Conservation (phyloP, 257 asterid species). For the Echites panduratus region DNA sequence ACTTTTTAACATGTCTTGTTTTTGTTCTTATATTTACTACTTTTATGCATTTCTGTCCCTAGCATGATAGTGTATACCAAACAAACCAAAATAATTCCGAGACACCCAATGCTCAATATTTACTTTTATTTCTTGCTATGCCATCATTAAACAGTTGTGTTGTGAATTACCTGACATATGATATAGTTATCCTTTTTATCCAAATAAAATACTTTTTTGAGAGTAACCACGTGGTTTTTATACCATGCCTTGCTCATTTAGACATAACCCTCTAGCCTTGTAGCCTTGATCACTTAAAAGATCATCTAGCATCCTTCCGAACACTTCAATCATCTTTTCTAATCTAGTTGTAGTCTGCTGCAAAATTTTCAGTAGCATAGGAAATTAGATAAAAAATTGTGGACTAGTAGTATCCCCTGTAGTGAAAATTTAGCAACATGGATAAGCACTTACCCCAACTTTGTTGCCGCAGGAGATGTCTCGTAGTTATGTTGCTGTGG, state of each 20-base stretch:
- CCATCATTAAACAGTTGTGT: conserved; percentile 17
- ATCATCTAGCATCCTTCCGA: conserved; percentile 1
- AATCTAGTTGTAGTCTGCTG: conserved; percentile 21
- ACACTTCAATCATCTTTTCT: conserved; percentile 4
- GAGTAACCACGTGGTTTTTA: conserved; percentile 11
- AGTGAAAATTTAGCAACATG: background rate
- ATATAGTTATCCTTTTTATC: conserved; percentile 5
- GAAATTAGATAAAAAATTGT: background rate
- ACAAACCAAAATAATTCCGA: conserved; percentile 9
- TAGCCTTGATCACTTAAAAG: conserved; percentile 16
- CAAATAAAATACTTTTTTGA: conserved; percentile 13
- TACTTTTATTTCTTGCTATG: conserved; percentile 23
- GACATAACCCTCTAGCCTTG: conserved; percentile 13
- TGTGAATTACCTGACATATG: conserved; percentile 22
- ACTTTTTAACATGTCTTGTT: conserved; percentile 2
- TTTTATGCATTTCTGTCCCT: background rate
- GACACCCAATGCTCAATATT: conserved; percentile 18
- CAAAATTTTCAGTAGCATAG: background rate
- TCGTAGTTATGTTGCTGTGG: conserved; percentile 53
- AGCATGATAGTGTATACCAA: background rate
- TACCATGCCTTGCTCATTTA: conserved; percentile 15
- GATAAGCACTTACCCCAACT: conserved; percentile 40
- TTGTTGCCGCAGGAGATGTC: conserved; percentile 26
- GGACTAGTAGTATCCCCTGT: background rate
- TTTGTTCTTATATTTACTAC: background rate